Percentiles rank a stretch among this genome's conserved stretches.
phyloP scores from a whole-genome alignment of 495 filamentous ascomycete genomes.

The Echria macrotheca region DNA sequence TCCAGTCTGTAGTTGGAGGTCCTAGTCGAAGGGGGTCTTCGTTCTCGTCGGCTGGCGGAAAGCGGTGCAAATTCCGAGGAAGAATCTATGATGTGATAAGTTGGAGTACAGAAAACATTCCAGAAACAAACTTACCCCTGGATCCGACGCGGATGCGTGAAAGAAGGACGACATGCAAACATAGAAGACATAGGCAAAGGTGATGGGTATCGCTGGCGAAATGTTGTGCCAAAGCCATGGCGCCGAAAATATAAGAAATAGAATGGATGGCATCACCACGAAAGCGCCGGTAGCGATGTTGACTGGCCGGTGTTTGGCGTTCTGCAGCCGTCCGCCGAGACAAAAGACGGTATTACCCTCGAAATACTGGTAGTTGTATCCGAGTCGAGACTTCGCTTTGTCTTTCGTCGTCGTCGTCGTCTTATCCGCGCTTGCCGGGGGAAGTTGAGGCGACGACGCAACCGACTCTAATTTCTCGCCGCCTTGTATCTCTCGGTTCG shows the following conservation, averaged over 20 bases:
- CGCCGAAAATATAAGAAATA: conserved; percentile 85
- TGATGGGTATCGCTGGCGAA: conserved; percentile 84
- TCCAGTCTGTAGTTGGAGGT: conserved; percentile 86
- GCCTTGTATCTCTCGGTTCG: conserved; percentile 50
- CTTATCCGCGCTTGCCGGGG: conserved; percentile 28
- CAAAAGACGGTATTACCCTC: conserved; percentile 87
- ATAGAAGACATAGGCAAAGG: conserved; percentile 86
- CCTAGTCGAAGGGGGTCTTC: conserved; percentile 75
- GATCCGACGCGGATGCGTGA: conserved; percentile 85
- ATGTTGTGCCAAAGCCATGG: conserved; percentile 87
- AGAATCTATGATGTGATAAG: conserved; percentile 55
- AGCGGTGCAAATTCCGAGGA: conserved; percentile 68
- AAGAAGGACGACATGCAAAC: conserved; percentile 89
- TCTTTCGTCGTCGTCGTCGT: conserved; percentile 21
- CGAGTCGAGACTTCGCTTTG: conserved; percentile 31
- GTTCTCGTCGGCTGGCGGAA: conserved; percentile 51
- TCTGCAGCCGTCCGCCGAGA: conserved; percentile 78
- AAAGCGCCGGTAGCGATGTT: conserved; percentile 82
- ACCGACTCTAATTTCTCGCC: conserved; percentile 73
- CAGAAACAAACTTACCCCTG: conserved; percentile 61
- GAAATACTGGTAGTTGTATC: conserved; percentile 84
- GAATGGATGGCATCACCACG: conserved; percentile 64
- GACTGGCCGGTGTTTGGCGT: conserved; percentile 82
- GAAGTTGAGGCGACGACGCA: conserved; percentile 64
- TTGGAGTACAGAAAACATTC: conserved; percentile 13